Base-by-base conservation (phyloP, 805 yeast genomes). In the Candida lessepsii region DNA sequence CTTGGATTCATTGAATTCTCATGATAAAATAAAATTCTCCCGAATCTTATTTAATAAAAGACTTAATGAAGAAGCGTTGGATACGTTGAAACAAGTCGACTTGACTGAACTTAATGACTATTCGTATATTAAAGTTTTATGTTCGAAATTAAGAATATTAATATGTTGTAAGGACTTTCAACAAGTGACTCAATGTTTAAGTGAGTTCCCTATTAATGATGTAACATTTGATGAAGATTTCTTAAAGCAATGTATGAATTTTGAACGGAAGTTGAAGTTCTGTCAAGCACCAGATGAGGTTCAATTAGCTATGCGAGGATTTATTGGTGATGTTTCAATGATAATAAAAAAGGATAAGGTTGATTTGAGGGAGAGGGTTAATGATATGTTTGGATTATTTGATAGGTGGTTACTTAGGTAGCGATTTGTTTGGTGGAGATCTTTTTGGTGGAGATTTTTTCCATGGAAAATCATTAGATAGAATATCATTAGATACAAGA, bases 301-400 rank as follows among this genome's bases (percentile, higher is more conserved):
- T 19, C 4, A 9, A 9, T 7, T 9, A 14, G 9, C 4, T 3
- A 5, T 35, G 26, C 18, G 19, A 25, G 64, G 63, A 1, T 55
- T 67, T 29, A 60, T 67, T 15, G 71, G 70, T 7, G 70, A 67
- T 49, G 53, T 65, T 6, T 48, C 53, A 3, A 42, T 54, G 11
- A 54, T 70, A n/a, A 40, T 68, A 24, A 49, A 54, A 11, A 54
- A 57, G 27, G 71, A 67, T 39, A 54, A 55, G n/a, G 28, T 28
- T 6, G 70, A 65, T 30, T 43, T 65, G 13, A 38, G 47, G 5
- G 38, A 26, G 4, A 8, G 30, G 7, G 26, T 29, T 4, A 10
- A 29, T 3, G 26, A 6, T 3, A 6, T 36, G 30, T 36, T 36
- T 17, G 18, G 20, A 5, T 5, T 36, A 3, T 28, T 36, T n/a